A percentile compares a stretch with the other conserved stretches of the same genome.
Evolutionary conservation across 2,329 filamentous ascomycete species (phyloP).

Genomic region (Colletotrichum eleusines): DNA sequence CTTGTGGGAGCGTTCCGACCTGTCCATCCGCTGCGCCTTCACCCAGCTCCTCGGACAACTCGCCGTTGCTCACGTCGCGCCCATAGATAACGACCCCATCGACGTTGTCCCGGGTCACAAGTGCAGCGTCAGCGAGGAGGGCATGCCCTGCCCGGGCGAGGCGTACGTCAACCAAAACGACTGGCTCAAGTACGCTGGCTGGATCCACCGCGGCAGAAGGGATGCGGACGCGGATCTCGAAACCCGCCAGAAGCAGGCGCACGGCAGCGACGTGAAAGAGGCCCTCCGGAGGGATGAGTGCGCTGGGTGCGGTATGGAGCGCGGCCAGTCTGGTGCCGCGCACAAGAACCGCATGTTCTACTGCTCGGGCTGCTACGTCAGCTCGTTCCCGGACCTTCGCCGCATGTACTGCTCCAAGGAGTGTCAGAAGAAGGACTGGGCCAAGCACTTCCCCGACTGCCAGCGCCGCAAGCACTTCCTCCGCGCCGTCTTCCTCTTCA

Average conservation of each 20-base stretch:
- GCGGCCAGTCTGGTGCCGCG: neutral
- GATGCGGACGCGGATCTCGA: constrained; percentile 18
- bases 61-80: neutral
- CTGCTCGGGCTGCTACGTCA: constrained; percentile 35
- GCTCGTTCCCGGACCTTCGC: constrained; percentile 4
- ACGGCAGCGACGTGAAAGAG: neutral
- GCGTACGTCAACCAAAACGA: constrained; percentile 10
- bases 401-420: constrained; percentile 34
- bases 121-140: neutral
- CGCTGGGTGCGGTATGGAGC: neutral
- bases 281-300: constrained; percentile 1
- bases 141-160: neutral
- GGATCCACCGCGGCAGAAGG: constrained; percentile 31
- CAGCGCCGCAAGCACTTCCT: constrained; percentile 31
- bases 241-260: neutral
- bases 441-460: constrained; percentile 32
- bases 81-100: neutral
- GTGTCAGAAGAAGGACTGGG: constrained; percentile 32
- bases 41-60: constrained; percentile 33
- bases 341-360: constrained; percentile 10
- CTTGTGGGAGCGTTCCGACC: constrained; percentile 25
- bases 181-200: constrained; percentile 32
- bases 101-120: neutral
- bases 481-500: constrained; percentile 31
- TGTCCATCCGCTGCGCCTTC: constrained; percentile 33